phyloP scores from a whole-genome alignment of 805 yeast species.

The Lachancea thermotolerans region DNA sequence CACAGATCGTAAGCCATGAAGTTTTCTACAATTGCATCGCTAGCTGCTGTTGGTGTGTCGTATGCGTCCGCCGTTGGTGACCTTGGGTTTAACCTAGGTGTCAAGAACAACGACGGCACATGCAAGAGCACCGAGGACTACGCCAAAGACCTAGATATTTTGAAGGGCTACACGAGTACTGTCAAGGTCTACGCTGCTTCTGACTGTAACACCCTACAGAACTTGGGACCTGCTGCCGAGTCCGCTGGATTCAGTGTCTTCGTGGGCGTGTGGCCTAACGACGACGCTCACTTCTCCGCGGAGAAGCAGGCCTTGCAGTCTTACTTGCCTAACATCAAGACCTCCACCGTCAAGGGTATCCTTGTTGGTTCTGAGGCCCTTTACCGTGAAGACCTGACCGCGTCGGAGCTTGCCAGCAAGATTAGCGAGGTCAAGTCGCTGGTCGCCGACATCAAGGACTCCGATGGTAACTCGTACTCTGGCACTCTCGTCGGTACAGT shows the following conservation, averaged over 20 bases:
- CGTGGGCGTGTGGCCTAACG: conserved; percentile 93
- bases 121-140: conserved; percentile 74
- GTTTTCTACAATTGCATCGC: conserved; percentile 36
- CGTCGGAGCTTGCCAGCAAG: conserved; percentile 60
- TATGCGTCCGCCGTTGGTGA: conserved; percentile 55
- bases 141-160: conserved; percentile 53
- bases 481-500: conserved; percentile 82
- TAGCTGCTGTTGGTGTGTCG: conserved; percentile 39
- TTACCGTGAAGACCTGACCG: conserved; percentile 82
- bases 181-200: conserved; percentile 87
- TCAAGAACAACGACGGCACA: conserved; percentile 60
- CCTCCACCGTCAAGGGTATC: conserved; percentile 63
- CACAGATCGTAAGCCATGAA: conserved; percentile 18
- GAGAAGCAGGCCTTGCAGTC: conserved; percentile 66
- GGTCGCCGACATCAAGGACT: conserved; percentile 59
- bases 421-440: conserved; percentile 58
- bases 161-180: conserved; percentile 52
- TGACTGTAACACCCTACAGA: conserved; percentile 86
- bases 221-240: conserved; percentile 82
- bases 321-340: conserved; percentile 68
- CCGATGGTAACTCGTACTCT: conserved; percentile 70
- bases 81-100: conserved; percentile 85
- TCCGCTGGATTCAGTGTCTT: conserved; percentile 66
- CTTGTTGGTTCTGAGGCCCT: conserved; percentile 94
- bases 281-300: conserved; percentile 63